These are phyloP conservation scores for Teratosphaeria zuluensis DNA, from an alignment of 2,329 filamentous ascomycete genomes.

Conservation along the genomic window DNA sequence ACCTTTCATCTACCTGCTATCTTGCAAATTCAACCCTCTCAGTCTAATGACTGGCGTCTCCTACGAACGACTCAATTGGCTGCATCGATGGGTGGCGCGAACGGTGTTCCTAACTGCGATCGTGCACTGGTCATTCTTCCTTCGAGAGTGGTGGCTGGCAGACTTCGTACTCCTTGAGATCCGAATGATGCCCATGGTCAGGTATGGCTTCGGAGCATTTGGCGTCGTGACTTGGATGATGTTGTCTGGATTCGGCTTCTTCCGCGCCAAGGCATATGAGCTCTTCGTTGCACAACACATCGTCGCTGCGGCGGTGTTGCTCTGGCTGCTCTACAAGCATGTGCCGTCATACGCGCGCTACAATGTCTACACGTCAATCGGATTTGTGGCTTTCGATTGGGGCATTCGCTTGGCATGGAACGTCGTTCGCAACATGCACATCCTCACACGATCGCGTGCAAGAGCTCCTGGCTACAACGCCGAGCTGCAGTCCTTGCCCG, in stretches of 20 bases:
- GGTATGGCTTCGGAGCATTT: conserved; percentile 45
- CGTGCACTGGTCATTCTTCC: conserved; percentile 47
- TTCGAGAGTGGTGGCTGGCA: conserved; percentile 42
- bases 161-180: conserved; percentile 42
- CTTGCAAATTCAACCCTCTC: conserved; percentile 35
- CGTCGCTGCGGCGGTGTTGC: conserved; percentile 38
- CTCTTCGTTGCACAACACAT: conserved; percentile 47
- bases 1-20: conserved; percentile 50
- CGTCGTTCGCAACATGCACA: conserved; percentile 18
- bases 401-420: conserved; percentile 15
- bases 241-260: conserved; percentile 40
- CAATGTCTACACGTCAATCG: conserved; percentile 22
- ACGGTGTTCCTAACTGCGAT: conserved; percentile 44
- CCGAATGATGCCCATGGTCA: conserved; percentile 38
- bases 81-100: conserved; percentile 44
- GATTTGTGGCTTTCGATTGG: conserved; percentile 23
- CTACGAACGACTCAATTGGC: conserved; percentile 44
- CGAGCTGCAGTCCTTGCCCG: conserved; percentile 35
- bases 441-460: conserved; percentile 5
- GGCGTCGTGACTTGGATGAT: conserved; percentile 43
- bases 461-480: conserved; percentile 16
- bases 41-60: conserved; percentile 38
- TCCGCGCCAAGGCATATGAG: conserved; percentile 43
- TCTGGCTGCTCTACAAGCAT: conserved; percentile 43
- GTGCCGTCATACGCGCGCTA: conserved; percentile 27